Conservation (phyloP, 768 basidiomycete species). For the Tulasnella sp. region DNA sequence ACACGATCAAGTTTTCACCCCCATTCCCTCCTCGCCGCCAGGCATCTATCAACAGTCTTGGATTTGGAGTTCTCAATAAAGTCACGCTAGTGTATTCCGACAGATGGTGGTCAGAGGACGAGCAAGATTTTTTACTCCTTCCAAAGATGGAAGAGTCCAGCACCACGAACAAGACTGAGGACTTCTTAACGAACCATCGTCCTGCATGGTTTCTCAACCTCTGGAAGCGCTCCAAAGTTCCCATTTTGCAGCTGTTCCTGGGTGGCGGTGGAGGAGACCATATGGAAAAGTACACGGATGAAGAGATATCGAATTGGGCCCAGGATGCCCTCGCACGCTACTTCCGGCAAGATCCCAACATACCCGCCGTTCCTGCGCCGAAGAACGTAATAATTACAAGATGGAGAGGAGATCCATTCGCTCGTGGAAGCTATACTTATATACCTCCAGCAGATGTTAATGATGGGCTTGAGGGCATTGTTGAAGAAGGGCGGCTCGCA, state of each 20-base stretch:
- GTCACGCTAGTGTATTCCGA: constrained; percentile 26
- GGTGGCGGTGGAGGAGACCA: constrained; percentile 22
- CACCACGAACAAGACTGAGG: neutral
- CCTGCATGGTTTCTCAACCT: constrained; percentile 24
- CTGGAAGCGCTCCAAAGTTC: constrained; percentile 23
- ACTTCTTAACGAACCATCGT: neutral
- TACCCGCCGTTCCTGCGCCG: constrained; percentile 10
- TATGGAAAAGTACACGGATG: constrained; percentile 24
- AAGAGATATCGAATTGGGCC: constrained; percentile 26
- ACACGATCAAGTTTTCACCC: constrained; percentile 24
- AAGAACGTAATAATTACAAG: constrained; percentile 26
- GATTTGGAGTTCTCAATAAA: constrained; percentile 30
- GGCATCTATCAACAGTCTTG: constrained; percentile 21
- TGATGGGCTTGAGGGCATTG: neutral
- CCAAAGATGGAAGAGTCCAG: constrained; percentile 23
- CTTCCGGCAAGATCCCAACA: constrained; percentile 4
- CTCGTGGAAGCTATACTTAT: constrained; percentile 27
- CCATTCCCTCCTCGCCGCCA: constrained; percentile 29
- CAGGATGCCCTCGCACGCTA: constrained; percentile 19
- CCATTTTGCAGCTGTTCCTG: constrained; percentile 24
- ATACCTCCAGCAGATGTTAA: constrained; percentile 20
- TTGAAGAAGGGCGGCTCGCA: neutral
- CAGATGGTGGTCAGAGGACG: constrained; percentile 29
- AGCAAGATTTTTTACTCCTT: constrained; percentile 10
- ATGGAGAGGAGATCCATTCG: constrained; percentile 28